Percentiles rank a stretch among this genome's conserved stretches.
phyloP scores from a whole-genome alignment of 352 stramenopile genomes.

The Phytophthora kernoviae region DNA sequence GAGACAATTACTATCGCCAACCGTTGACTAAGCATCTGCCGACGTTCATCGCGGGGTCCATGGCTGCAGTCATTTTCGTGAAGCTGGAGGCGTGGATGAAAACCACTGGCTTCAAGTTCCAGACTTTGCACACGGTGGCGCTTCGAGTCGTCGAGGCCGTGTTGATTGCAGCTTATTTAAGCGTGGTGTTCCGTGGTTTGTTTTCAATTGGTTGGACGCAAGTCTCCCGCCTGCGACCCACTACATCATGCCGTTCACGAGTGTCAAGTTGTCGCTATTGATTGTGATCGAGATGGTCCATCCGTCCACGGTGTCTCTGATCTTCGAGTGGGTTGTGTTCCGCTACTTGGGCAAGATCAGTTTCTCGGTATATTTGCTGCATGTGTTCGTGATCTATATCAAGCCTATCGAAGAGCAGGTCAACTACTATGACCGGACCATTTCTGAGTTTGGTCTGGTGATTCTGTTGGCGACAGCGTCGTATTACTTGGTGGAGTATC shows the following conservation, averaged over 20 bases:
- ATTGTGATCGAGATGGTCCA: conserved; percentile 34
- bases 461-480: conserved; percentile 23
- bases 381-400: conserved; percentile 28
- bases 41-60: conserved; percentile 22
- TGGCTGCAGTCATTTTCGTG: conserved; percentile 10
- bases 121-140: background rate
- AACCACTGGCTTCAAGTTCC: conserved; percentile 2
- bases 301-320: conserved; percentile 14
- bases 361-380: conserved; percentile 41
- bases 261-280: conserved; percentile 4
- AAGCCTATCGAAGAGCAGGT: background rate
- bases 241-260: conserved; percentile 3
- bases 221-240: background rate
- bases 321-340: conserved; percentile 34
- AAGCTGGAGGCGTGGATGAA: conserved; percentile 11
- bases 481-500: conserved; percentile 37
- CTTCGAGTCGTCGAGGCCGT: conserved; percentile 16
- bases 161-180: conserved; percentile 17
- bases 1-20: conserved; percentile 4
- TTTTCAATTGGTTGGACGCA: background rate
- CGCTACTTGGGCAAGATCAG: conserved; percentile 35
- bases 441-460: conserved; percentile 23
- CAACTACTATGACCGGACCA: conserved; percentile 2
- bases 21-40: conserved; percentile 11
- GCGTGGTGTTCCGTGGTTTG: conserved; percentile 8